Evolutionary conservation across 2,329 filamentous ascomycete species (phyloP), one percentile per base, ranked within the genome.

Genomic region (Diaporthe batatas): DNA sequence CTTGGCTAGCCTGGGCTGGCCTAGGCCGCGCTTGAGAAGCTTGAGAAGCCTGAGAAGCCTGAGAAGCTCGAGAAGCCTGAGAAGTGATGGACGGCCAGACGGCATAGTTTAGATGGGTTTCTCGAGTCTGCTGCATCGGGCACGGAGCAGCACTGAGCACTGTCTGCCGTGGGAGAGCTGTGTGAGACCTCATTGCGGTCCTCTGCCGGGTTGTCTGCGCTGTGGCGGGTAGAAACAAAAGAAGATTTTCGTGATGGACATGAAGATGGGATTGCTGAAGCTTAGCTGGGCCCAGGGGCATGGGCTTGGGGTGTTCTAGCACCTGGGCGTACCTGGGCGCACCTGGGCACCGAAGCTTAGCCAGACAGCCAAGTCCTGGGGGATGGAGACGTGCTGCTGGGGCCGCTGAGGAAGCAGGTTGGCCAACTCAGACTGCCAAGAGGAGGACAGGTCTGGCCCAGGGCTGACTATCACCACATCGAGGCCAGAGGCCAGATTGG

Each of bases 311-410:
- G 36, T 2, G 29, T 36, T 51, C 3, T 49, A 32, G 44, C 44
- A 53, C 18, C 62, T 67, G 62, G 62, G 62, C 62, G 39, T 3
- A 47, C 39, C 39, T 42, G 39, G 39, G 39, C 39, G 14, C 12
- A 42, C 39, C 39, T 67, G 44, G 62, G 62, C 62, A 53, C 6
- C 21, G 62, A 67, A 67, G 62, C 62, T 67, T 67, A 67, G 62
- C 62, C 62, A 67, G 44, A 53, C 62, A 53, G 62, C 62, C 62
- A 67, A 67, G 62, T 67, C 47, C 39, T 11, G 29, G 32, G 51
- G 29, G 29, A 36, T 53, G 44, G 25, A 47, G 58, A 47, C 58
- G 25, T 39, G 58, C 32, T 39, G 47, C 47, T 21, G 18, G 42
- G 34, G 42, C 59, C 59, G 16, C 29, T 34, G 59, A 42, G 34